Base-by-base conservation (phyloP, 2,329 filamentous ascomycete species). In the Ceratocystis eucalypticola region DNA sequence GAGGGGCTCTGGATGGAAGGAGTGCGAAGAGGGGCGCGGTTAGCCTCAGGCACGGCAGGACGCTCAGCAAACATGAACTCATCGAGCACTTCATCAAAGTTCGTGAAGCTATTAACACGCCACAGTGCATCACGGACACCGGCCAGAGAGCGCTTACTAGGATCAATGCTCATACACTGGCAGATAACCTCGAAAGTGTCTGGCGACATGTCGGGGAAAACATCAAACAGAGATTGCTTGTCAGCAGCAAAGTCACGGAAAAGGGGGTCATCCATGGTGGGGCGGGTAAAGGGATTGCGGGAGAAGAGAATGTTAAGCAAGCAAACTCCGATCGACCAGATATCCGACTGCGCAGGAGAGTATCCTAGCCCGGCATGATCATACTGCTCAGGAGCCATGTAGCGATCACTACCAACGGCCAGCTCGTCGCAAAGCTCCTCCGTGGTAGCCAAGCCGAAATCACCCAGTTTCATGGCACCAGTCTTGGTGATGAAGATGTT, bases 331-430 rank as follows among this genome's bases (percentile, higher is more conserved):
- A 99, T 89, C 67, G 94, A 91, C 94, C 94, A 99, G 71, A 96
- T 86, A 75, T 99, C 94, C 64, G 94, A 94, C 77, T 94, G 86
- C 59, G 90, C 89, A 61, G 94, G 92, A 66, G 91, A 93, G 78
- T 99, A 99, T 68, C 94, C 94, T 69, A 84, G 85, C 69, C 87
- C 87, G 71, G 87, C 85, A 65, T 92, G 91, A 75, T 97, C 93
- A 72, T 94, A 97, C 76, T 99, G 94, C 77, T 99, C 94, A 4
- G 94, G 94, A 66, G 94, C 92, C 94, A 99, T 99, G 79, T 99
- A 99, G 66, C 94, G 91, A 74, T 99, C 94, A 74, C 94, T 97
- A 70, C 94, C 94, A 61, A 99, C 94, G 69, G 89, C 94, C 69
- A 88, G 87, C 79, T 99, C 94, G 72, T 88, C 88, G 28, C 90